Evolutionary conservation across 768 basidiomycete genomes (phyloP), one percentile per base, ranked within the genome.

Genomic region (Serendipita sp.): DNA sequence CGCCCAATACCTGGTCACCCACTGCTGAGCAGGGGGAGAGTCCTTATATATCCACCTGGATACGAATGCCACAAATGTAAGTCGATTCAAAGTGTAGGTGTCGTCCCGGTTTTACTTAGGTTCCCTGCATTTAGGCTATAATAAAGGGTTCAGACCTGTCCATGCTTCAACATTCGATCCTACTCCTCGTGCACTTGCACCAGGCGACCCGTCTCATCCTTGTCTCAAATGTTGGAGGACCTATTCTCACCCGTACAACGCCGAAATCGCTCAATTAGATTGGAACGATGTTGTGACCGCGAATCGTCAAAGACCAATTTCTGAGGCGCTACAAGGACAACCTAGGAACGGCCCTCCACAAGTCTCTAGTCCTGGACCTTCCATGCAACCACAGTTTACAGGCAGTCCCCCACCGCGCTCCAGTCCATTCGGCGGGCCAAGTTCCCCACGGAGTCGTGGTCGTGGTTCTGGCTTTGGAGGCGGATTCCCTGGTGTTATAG

Each of bases 91-190:
- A 48, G 35, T 64, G 24, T 24, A 24, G 24, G 24, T 24, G 24
- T 24, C 24, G 24, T 24, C 24, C 24, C 24, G 24, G 24, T 24
- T 24, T 24, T 24, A 24, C 24, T 24, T 24, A 24, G 24, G 24
- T 24, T 24, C 24, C 24, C 24, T 24, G 24, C 24, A 24, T 24
- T 24, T 65, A 90, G 89, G 89, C 69, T 76, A 76, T 45, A 91
- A 92, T 71, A 82, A 80, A 0, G 89, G 89, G 2, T 91, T 84
- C 74, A 88, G 88, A 72, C 77, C 1, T 76, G 82, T 65, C 86
- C 88, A 3, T 90, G 89, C 70, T 76, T 78, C 65, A 56, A 64
- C 35, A 65, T 67, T 37, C 16, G 41, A 65, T 45, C 16, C n/a
- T 15, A 13, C 41, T 13, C 32, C 63, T 16, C 44, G n/a, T 18